Percentiles rank a stretch among this genome's conserved stretches.
phyloP scores from a whole-genome alignment of 129 eudicot species.

The Oenanthe sinensis region DNA sequence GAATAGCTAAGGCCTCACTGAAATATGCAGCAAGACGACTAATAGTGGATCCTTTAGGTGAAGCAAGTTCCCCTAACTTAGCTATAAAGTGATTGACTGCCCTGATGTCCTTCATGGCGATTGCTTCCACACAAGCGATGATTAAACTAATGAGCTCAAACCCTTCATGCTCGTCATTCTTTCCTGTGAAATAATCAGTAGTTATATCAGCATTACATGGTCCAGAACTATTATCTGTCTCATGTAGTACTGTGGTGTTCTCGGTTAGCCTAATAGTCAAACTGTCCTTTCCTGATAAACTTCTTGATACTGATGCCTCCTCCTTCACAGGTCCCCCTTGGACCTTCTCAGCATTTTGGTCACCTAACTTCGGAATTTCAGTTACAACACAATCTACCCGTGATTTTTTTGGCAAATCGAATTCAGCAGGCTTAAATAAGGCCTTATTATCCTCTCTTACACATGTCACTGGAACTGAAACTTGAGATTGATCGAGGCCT shows the following conservation, averaged over 20 bases:
- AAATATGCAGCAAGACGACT: slow-evolving; percentile 68
- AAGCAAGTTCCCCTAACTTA: slow-evolving; percentile 72
- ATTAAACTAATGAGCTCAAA: slow-evolving; percentile 70
- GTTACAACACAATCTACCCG: slow-evolving; percentile 53
- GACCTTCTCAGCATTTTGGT: slow-evolving; percentile 38
- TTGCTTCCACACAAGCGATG: slow-evolving; percentile 70
- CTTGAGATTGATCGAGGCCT: slow-evolving; percentile 32
- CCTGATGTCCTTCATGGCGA: slow-evolving; percentile 50
- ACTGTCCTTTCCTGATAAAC: slow-evolving; percentile 56
- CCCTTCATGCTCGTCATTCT: slow-evolving; percentile 32
- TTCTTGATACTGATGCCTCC: slow-evolving; percentile 55
- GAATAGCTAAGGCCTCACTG: slow-evolving; percentile 71
- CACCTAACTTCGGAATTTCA: slow-evolving; percentile 46
- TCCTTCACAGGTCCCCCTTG: slow-evolving; percentile 28
- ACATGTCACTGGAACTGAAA: slow-evolving; percentile 43
- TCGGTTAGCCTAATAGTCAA: slow-evolving; percentile 30
- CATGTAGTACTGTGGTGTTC: slow-evolving; percentile 4
- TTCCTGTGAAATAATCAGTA: slow-evolving; percentile 25
- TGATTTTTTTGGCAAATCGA: slow-evolving; percentile 41
- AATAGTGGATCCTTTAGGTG: slow-evolving; percentile 60
- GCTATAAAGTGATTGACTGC: slow-evolving; percentile 45
- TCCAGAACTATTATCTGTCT: slow-evolving; percentile 50
- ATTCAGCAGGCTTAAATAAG: slow-evolving; percentile 31
- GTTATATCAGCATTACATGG: slow-evolving; percentile 37
- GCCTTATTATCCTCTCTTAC: slow-evolving; percentile 38